Conservation (phyloP, 2,329 filamentous ascomycete species). For the Setomelanomma holmii region DNA sequence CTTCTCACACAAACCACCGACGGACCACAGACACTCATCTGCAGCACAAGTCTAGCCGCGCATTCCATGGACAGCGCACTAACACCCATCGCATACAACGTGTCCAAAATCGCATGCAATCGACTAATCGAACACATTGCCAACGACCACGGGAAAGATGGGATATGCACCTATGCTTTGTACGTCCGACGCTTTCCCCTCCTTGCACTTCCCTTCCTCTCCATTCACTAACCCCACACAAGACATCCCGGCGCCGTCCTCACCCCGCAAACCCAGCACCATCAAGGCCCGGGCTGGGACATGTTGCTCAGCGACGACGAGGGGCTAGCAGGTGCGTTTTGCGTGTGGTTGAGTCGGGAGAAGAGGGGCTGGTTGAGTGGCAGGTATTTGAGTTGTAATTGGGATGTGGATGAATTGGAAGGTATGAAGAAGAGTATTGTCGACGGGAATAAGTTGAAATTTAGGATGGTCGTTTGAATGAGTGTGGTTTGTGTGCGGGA, state of each 20-base stretch:
- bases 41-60: slow-evolving; percentile 18
- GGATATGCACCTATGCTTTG: slow-evolving; percentile 24
- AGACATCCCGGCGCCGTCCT: slow-evolving; percentile 35
- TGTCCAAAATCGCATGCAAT: slow-evolving; percentile 23
- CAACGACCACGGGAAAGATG: slow-evolving; percentile 44
- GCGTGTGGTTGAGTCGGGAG: slow-evolving; percentile 32
- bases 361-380: slow-evolving; percentile 29
- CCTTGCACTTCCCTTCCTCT: neutral
- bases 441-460: slow-evolving; percentile 29
- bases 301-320: neutral
- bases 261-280: slow-evolving; percentile 15
- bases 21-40: slow-evolving; percentile 23
- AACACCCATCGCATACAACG: slow-evolving; percentile 28
- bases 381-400: slow-evolving; percentile 29
- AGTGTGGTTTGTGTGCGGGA: neutral
- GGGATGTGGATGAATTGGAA: slow-evolving; percentile 34
- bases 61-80: slow-evolving; percentile 9
- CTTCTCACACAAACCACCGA: slow-evolving; percentile 12
- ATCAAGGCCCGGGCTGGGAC: neutral
- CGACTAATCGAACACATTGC: slow-evolving; percentile 28
- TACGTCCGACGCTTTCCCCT: neutral
- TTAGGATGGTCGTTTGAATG: slow-evolving; percentile 17
- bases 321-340: slow-evolving; percentile 14
- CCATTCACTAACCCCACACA: neutral
- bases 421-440: slow-evolving; percentile 31